Evolutionary conservation across 2,329 filamentous ascomycete species (phyloP).

Genomic region (Curvularia verruculosa): DNA sequence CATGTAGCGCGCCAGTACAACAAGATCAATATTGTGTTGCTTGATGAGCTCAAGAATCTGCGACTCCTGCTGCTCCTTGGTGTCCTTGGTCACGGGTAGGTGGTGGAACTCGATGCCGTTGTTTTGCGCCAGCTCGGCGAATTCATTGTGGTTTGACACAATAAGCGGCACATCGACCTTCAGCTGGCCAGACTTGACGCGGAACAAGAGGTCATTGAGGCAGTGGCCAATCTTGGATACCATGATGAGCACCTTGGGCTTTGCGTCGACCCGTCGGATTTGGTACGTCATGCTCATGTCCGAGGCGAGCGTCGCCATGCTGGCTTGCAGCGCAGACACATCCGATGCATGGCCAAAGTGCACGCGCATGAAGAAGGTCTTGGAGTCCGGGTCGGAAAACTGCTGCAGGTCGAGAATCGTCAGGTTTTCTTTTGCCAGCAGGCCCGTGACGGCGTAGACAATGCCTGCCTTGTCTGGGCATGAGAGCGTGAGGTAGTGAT

Average conservation of each 20-base stretch:
- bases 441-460: conserved; percentile 80
- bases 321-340: conserved; percentile 55
- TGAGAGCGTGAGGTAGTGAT: conserved; percentile 70
- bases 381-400: conserved; percentile 75
- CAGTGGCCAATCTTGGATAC: conserved; percentile 89
- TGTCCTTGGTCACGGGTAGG: conserved; percentile 78
- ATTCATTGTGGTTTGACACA: conserved; percentile 82
- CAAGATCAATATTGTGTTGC: conserved; percentile 73
- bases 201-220: conserved; percentile 82
- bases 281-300: conserved; percentile 74
- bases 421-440: conserved; percentile 74
- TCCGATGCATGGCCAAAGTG: conserved; percentile 70
- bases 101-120: conserved; percentile 83
- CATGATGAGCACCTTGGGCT: conserved; percentile 83
- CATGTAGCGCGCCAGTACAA: conserved; percentile 87
- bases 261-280: conserved; percentile 70
- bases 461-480: conserved; percentile 86
- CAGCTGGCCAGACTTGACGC: conserved; percentile 74
- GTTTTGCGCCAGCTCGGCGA: conserved; percentile 68
- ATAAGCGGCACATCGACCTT: conserved; percentile 77
- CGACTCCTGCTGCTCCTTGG: conserved; percentile 74
- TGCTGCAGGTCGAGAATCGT: conserved; percentile 87
- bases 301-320: conserved; percentile 66
- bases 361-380: conserved; percentile 87
- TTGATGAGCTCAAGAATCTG: conserved; percentile 73